These are phyloP conservation scores for Rhizopogon parksii DNA, from an alignment of 1,284 basidiomycete species.

Conservation along the genomic window DNA sequence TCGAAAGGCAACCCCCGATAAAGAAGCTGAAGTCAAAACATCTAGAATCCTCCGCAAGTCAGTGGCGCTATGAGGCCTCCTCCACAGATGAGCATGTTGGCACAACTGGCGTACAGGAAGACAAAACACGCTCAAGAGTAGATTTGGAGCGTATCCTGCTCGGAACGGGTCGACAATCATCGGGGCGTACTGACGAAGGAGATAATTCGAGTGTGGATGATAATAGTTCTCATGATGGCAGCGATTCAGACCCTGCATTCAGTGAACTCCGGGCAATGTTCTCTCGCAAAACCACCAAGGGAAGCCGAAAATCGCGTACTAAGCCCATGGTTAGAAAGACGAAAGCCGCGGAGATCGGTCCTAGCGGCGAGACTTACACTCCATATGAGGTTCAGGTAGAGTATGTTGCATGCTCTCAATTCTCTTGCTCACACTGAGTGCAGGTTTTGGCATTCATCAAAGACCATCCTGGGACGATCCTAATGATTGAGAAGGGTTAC, in stretches of 20 bases:
- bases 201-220: conserved; percentile 21
- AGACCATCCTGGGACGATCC: conserved; percentile 66
- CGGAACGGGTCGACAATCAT: conserved; percentile 18
- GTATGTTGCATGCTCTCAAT: not conserved
- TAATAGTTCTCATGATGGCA: conserved; percentile 26
- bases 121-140: conserved; percentile 32
- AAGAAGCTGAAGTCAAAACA: conserved; percentile 29
- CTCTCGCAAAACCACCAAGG: conserved; percentile 32
- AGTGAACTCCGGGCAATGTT: conserved; percentile 43
- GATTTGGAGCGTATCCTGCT: conserved; percentile 52
- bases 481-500: conserved; percentile 87
- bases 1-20: conserved; percentile 30
- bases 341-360: conserved; percentile 56
- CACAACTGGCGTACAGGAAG: conserved; percentile 17
- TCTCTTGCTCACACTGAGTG: not conserved
- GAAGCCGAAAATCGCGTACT: conserved; percentile 25
- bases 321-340: conserved; percentile 25
- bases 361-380: conserved; percentile 75
- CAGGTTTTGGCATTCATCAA: conserved; percentile 54
- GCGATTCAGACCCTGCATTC: conserved; percentile 44
- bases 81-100: conserved; percentile 4
- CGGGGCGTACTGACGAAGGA: conserved; percentile 11
- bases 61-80: conserved; percentile 32
- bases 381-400: conserved; percentile 76
- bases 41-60: conserved; percentile 17